Conservation (phyloP, 805 yeast genomes). For the Kuraishia cidri region DNA sequence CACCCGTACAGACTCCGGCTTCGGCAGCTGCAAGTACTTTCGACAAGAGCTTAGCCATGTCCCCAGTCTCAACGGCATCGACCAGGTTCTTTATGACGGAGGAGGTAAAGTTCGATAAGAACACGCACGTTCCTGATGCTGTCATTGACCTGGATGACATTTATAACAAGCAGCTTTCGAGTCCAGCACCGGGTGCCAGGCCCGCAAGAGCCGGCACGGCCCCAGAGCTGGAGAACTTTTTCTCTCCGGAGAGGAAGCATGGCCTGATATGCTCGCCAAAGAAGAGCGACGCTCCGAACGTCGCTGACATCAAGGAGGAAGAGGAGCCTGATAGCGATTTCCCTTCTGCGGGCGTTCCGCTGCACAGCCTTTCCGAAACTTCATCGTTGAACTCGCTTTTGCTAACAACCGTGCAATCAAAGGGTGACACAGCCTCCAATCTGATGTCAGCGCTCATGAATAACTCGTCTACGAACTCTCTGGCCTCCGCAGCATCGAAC, state of each 20-base stretch:
- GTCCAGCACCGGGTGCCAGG: not conserved
- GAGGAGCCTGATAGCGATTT: not conserved
- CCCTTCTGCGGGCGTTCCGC: not conserved
- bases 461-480: slow-evolving; percentile 15
- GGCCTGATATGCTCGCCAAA: slow-evolving; percentile 1
- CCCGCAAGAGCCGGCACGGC: not conserved
- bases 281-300: not conserved
- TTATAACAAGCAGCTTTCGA: not conserved
- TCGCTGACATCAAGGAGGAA: slow-evolving; percentile 2
- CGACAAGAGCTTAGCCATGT: not conserved
- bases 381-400: not conserved
- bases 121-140: slow-evolving; percentile 20
- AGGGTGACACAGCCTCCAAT: not conserved
- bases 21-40: not conserved
- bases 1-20: not conserved
- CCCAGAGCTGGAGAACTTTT: slow-evolving; percentile 2
- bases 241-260: not conserved
- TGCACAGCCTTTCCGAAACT: not conserved
- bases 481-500: slow-evolving; percentile 11
- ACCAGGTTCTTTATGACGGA: slow-evolving; percentile 21
- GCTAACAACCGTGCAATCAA: not conserved
- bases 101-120: slow-evolving; percentile 15
- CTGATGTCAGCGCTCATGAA: slow-evolving; percentile 6
- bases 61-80: slow-evolving; percentile 5
- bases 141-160: slow-evolving; percentile 20